A percentile compares a stretch with the other conserved stretches of the same genome.
Evolutionary conservation across 306 rosid species (phyloP).

Genomic region (Dryas drummondii): DNA sequence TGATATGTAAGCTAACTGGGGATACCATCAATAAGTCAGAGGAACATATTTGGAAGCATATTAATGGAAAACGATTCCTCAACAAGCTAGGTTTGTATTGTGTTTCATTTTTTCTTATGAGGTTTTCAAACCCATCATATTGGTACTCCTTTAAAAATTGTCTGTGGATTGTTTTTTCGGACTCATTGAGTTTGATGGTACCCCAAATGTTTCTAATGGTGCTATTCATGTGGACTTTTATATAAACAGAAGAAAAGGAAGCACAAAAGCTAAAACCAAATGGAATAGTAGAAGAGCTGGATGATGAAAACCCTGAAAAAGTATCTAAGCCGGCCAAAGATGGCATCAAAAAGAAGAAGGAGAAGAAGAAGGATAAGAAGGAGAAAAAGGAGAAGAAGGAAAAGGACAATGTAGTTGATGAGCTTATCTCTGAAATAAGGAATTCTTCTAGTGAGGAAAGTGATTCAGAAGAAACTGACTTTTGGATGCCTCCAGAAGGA

Average conservation of each 20-base stretch:
- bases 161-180: not conserved
- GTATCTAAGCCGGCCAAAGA: slow-evolving; percentile 28
- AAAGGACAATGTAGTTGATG: slow-evolving; percentile 34
- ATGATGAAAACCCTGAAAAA: slow-evolving; percentile 34
- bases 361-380: slow-evolving; percentile 22
- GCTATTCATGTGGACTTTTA: not conserved
- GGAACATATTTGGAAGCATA: slow-evolving; percentile 98
- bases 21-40: slow-evolving; percentile 83
- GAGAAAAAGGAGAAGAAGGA: slow-evolving; percentile 28
- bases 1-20: slow-evolving; percentile 82
- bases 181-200: not conserved
- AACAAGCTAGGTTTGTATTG: slow-evolving; percentile 72
- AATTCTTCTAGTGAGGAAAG: slow-evolving; percentile 43
- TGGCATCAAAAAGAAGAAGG: slow-evolving; percentile 42
- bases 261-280: slow-evolving; percentile 34
- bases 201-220: not conserved
- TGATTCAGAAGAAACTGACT: slow-evolving; percentile 58
- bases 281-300: slow-evolving; percentile 43
- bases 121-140: not conserved
- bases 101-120: slow-evolving; percentile 11
- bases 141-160: not conserved
- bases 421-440: slow-evolving; percentile 44
- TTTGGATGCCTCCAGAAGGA: slow-evolving; percentile 87
- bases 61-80: slow-evolving; percentile 84
- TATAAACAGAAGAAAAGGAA: slow-evolving; percentile 68